Evolutionary conservation across 2,329 filamentous ascomycete genomes (phyloP).

Genomic region (Beauveria sp.): DNA sequence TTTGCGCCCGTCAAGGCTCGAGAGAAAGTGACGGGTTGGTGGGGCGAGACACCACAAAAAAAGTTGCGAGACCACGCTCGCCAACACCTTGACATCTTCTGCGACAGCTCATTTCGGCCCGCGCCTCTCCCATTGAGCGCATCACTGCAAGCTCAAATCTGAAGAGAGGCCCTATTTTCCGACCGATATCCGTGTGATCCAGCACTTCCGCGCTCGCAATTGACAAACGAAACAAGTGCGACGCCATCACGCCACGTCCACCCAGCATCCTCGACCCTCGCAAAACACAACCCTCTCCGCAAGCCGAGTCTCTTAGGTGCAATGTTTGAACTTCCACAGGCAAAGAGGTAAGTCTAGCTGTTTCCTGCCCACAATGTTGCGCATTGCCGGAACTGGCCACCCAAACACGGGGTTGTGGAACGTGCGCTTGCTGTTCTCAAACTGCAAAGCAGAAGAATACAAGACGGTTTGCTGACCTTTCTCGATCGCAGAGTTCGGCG

Average conservation of each 20-base stretch:
- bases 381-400: background rate
- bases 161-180: no score
- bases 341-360: constrained; percentile 37
- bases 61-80: background rate
- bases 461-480: background rate
- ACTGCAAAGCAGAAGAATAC: background rate
- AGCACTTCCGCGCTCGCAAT: no score
- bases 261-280: background rate
- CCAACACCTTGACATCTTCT: background rate
- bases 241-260: background rate
- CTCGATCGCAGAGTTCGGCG: constrained; percentile 41
- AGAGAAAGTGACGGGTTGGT: background rate
- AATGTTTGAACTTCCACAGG: constrained; percentile 47
- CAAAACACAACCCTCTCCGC: background rate
- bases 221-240: background rate
- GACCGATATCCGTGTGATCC: no score
- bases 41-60: background rate
- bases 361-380: background rate
- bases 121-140: no score
- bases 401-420: background rate
- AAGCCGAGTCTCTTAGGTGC: background rate
- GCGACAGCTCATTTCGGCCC: no score
- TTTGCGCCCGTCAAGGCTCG: no score
- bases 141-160: no score
- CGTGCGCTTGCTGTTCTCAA: background rate